Evolutionary conservation across 192 early-diverging fungal genomes (phyloP), one percentile per base, ranked within the genome.

Genomic region (Gamsiella multidivaricata): DNA sequence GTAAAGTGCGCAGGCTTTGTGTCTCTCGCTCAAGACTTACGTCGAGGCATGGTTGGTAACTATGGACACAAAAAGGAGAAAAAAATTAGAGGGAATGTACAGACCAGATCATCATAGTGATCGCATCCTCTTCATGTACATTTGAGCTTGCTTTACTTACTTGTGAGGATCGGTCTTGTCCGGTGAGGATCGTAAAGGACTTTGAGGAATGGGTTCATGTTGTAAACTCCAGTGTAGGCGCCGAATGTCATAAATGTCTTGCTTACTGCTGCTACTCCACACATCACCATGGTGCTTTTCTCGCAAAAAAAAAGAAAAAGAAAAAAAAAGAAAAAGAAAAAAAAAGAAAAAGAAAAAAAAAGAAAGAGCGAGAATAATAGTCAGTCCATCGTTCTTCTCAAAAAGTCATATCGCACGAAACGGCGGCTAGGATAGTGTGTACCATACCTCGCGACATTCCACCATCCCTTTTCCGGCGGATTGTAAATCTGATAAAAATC

Each of bases 41-140:
- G 88, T 88, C 43, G 92, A 94, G 39, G 81, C 51, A 78, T 94
- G 92, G 79, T 94, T 94, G 7, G 91, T 88, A 14, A 92, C 89
- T 90, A 72, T 32, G 37, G 3, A 29, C 3, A 33, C 20, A 49
- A 33, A 49, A 33, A 61, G 25, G 11, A 42, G 58, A 56, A 17
- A 25, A 12, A 22, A 32, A 26, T 15, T 22, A 36, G 26, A 23
- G 6, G 29, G 32, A 28, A 5, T 14, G 28, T 25, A 51, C 23
- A 22, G 58, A 36, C 61, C 26, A 18, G 36, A 45, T n/a, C 26
- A 42, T n/a, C 33, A 23, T 37, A 34, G n/a, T 64, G 50, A 53
- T 59, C 54, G 28, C 47, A 52, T 56, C 41, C 51, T 25, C 37
- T 36, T 26, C 41, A 12, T 22, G 25, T 28, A 62, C 20, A 22